A percentile compares a stretch with the other conserved stretches of the same genome.
Evolutionary conservation across 208 protist species (phyloP).

Genomic region (Crithidia sp.): DNA sequence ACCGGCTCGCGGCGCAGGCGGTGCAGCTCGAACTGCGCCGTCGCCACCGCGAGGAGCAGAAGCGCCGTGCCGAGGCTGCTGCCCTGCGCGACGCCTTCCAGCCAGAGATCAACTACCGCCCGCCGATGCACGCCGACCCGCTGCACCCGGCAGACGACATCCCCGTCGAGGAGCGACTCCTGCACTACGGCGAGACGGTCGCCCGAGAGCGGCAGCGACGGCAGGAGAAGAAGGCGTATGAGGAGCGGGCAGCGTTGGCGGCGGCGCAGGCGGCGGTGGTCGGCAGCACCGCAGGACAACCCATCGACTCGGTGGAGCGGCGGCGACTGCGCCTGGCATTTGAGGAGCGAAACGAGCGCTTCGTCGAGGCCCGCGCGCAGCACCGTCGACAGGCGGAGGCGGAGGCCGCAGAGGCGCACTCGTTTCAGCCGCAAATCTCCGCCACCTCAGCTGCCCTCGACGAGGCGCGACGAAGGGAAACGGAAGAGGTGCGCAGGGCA

Average conservation of each 20-base stretch:
- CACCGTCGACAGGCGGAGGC: conserved; percentile 33
- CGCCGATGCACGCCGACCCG: conserved; percentile 14
- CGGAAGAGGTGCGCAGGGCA: background rate
- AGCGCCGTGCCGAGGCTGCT: conserved; percentile 46
- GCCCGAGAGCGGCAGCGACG: conserved; percentile 34
- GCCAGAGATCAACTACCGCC: conserved; percentile 54
- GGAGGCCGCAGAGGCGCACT: conserved; percentile 30
- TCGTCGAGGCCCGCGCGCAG: conserved; percentile 50
- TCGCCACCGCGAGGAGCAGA: conserved; percentile 44
- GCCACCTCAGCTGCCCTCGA: conserved; percentile 68
- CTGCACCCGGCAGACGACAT: conserved; percentile 29
- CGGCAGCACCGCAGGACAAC: background rate
- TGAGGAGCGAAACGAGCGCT: conserved; percentile 36
- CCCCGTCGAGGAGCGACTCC: conserved; percentile 75
- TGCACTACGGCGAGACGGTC: conserved; percentile 74
- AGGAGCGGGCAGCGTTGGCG: conserved; percentile 23
- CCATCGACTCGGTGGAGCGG: conserved; percentile 17
- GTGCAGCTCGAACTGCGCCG: conserved; percentile 38
- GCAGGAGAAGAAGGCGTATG: conserved; percentile 38
- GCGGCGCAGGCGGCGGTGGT: conserved; percentile 4
- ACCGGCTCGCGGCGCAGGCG: conserved; percentile 53
- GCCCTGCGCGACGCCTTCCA: conserved; percentile 49
- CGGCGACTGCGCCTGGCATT: conserved; percentile 41
- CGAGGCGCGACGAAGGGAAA: conserved; percentile 15
- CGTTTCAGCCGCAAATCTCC: conserved; percentile 71